Percentiles rank a stretch among this genome's conserved stretches.
These are phyloP conservation scores for Bisporella sp. DNA, from an alignment of 2,329 filamentous ascomycete genomes.

Conservation along the genomic window DNA sequence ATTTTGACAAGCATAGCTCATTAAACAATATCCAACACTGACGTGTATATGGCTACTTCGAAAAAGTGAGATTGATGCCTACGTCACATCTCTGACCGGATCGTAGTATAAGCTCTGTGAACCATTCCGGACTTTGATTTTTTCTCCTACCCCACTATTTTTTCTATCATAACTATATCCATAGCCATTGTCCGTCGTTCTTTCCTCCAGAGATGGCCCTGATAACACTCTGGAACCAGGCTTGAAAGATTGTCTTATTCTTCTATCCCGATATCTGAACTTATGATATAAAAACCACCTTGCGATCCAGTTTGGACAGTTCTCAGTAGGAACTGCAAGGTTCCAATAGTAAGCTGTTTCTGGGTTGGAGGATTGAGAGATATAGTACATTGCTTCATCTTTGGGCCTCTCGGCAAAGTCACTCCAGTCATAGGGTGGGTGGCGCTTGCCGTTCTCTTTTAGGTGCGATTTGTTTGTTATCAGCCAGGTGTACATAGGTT, in stretches of 20 bases:
- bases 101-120: neutral
- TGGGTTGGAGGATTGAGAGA: slow-evolving; percentile 15
- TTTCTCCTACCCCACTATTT: neutral
- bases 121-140: neutral
- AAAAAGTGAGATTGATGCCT: neutral
- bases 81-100: neutral
- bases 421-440: slow-evolving; percentile 27
- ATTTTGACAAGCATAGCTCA: too few species aligned
- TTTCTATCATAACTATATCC: neutral
- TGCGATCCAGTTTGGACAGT: slow-evolving; percentile 27
- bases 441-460: slow-evolving; percentile 23
- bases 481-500: slow-evolving; percentile 24
- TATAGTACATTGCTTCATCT: slow-evolving; percentile 22
- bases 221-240: neutral
- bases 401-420: slow-evolving; percentile 26
- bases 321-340: slow-evolving; percentile 13
- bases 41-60: neutral
- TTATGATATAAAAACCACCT: slow-evolving; percentile 29
- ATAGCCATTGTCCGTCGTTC: neutral
- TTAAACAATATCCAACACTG: neutral
- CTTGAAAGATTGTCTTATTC: slow-evolving; percentile 18
- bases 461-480: slow-evolving; percentile 22
- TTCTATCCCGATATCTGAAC: slow-evolving; percentile 27
- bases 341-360: slow-evolving; percentile 25
- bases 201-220: neutral